Evolutionary conservation across 805 yeast species (phyloP), one percentile per base, ranked within the genome.

Genomic region (Starmerella apis): DNA sequence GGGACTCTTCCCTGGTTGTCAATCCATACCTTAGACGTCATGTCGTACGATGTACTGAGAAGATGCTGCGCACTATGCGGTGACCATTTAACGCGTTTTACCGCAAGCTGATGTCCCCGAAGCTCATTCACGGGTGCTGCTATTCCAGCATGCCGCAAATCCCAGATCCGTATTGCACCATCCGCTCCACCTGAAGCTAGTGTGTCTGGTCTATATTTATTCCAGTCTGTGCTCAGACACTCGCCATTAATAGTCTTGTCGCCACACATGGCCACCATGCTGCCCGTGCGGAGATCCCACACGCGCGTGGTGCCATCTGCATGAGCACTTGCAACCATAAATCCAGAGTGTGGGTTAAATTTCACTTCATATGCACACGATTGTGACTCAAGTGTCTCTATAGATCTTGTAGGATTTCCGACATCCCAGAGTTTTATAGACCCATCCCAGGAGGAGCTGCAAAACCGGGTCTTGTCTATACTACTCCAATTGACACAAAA

Each of bases 141-240:
- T 2, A 35, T n/a, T n/a, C n/a, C 24, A 4, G 81, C 72, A 81
- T 80, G 82, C 53, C 97, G 72, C 42, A 85, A 65, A 63, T 90
- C 98, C 96, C 96, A 90, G 3, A 87, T 71, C 55, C 86, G 77
- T 41, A 88, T 76, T 20, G 80, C 69, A 61, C 84, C 84, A 63
- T 90, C 97, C 8, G 90, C 94, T n/a, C 96, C 94, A 2, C 86
- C 92, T 0, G 94, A 78, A 3, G 95, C 95, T 4, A 90, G 68
- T 0, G 86, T 76, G 2, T 81, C 74, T 1, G 86, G 75, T 60
- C 86, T 74, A 65, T 92, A 90, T 64, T 88, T 88, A 67, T 90
- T 92, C 81, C 87, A 88, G 69, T 90, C 97, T 53, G 87, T 76
- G 2, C 83, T 70, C 43, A 92, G 71, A 8, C 84, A 72, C 63